These are phyloP conservation scores for Sugiyamaella mastotermitis DNA, from an alignment of 805 yeast species.

Conservation along the genomic window DNA sequence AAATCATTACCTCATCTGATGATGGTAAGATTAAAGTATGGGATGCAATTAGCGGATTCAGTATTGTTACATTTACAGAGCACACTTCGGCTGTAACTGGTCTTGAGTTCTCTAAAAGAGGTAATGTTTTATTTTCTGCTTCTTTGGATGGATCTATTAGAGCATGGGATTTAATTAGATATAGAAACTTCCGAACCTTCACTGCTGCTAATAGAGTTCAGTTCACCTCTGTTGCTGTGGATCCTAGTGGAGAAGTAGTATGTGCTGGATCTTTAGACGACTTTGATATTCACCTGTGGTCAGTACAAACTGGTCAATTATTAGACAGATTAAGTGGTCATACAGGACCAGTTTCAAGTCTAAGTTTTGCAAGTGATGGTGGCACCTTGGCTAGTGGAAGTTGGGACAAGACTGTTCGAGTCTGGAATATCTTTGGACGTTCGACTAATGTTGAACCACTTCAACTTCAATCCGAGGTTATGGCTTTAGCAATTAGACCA, in stretches of 20 bases:
- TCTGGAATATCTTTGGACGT: constrained; percentile 90
- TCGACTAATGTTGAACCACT: constrained; percentile 87
- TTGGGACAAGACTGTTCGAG: constrained; percentile 92
- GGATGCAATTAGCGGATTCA: constrained; percentile 91
- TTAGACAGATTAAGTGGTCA: constrained; percentile 87
- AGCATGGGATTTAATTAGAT: constrained; percentile 93
- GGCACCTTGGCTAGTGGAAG: constrained; percentile 80
- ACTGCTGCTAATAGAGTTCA: constrained; percentile 87
- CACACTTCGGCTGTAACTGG: constrained; percentile 87
- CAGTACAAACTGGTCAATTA: constrained; percentile 91
- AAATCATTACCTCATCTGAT: constrained; percentile 88
- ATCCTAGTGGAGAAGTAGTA: constrained; percentile 94
- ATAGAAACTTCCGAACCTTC: constrained; percentile 89
- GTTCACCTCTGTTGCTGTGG: constrained; percentile 85
- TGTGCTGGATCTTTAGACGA: constrained; percentile 91
- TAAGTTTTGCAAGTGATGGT: constrained; percentile 72
- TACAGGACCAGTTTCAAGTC: constrained; percentile 87
- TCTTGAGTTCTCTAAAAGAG: constrained; percentile 79
- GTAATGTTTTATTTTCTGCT: constrained; percentile 85
- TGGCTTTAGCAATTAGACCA: constrained; percentile 78
- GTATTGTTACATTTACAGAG: constrained; percentile 85
- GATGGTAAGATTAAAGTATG: constrained; percentile 96
- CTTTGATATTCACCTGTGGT: constrained; percentile 92
- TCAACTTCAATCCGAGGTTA: constrained; percentile 75
- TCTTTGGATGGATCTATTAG: constrained; percentile 95